Evolutionary conservation across 768 basidiomycete genomes (phyloP).

Genomic region (Lentinus tigrinus): DNA sequence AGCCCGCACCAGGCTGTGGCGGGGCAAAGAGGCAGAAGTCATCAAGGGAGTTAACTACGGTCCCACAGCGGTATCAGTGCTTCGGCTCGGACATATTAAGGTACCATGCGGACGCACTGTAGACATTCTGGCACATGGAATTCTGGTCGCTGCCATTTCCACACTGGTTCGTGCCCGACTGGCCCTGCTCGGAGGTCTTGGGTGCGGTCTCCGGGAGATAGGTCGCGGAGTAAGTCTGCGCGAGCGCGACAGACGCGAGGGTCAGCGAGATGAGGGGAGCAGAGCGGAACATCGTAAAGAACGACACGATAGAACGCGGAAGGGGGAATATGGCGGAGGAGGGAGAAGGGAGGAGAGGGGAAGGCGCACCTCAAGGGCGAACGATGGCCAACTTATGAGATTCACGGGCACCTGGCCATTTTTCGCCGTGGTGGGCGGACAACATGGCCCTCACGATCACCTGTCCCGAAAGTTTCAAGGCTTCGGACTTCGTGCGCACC

Average conservation of each 20-base stretch:
- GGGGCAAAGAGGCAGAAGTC: constrained; percentile 58
- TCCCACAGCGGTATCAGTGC: not conserved
- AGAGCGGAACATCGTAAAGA: constrained; percentile 3
- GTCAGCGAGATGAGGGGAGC: constrained; percentile 13
- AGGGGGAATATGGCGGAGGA: not conserved
- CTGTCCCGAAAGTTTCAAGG: not conserved
- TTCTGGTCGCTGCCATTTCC: constrained; percentile 52
- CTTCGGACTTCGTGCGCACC: too few species aligned
- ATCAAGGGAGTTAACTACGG: constrained; percentile 54
- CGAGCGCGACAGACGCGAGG: constrained; percentile 20
- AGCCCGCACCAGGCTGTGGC: constrained; percentile 47
- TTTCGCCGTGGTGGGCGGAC: constrained; percentile 7
- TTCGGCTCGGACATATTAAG: not conserved
- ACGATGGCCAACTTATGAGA: not conserved
- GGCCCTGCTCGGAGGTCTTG: constrained; percentile 52
- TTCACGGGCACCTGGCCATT: not conserved
- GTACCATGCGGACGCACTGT: constrained; percentile 38
- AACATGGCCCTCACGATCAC: not conserved
- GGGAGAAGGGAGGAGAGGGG: not conserved
- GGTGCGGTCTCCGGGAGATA: constrained; percentile 51
- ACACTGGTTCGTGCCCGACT: constrained; percentile 66
- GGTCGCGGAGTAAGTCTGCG: constrained; percentile 42
- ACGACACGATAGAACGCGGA: not conserved
- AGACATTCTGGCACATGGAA: constrained; percentile 67
- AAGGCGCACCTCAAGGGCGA: not conserved